Conservation (phyloP, 208 protist genomes). For the Trypanosoma boissoni region DNA sequence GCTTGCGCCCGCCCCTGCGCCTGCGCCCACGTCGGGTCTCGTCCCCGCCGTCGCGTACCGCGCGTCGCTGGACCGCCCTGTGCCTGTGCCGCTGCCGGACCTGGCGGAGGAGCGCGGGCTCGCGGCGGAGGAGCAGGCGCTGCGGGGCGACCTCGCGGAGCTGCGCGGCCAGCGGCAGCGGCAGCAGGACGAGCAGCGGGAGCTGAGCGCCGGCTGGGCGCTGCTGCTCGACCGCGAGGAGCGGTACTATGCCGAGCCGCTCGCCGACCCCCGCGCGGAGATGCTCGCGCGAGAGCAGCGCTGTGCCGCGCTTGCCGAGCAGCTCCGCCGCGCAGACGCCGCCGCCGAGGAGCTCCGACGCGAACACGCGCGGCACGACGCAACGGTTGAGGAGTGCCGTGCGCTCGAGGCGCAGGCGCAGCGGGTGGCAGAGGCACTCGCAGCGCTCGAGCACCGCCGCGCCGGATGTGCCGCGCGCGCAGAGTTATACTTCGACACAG, state of each 20-base stretch:
- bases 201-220: slow-evolving; percentile 59
- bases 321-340: slow-evolving; percentile 41
- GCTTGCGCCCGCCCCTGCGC: slow-evolving; percentile 2
- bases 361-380: slow-evolving; percentile 34
- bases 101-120: neutral
- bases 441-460: slow-evolving; percentile 44
- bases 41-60: slow-evolving; percentile 3
- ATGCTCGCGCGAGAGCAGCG: slow-evolving; percentile 48
- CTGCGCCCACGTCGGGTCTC: neutral
- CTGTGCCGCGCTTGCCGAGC: slow-evolving; percentile 38
- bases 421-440: slow-evolving; percentile 34
- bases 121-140: slow-evolving; percentile 42
- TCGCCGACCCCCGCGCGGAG: slow-evolving; percentile 39
- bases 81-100: no score
- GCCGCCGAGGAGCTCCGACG: slow-evolving; percentile 27
- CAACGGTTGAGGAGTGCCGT: slow-evolving; percentile 38
- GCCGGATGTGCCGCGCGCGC: slow-evolving; percentile 30
- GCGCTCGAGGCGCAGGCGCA: slow-evolving; percentile 37
- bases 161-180: slow-evolving; percentile 30
- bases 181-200: slow-evolving; percentile 54
- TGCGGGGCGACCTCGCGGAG: slow-evolving; percentile 42
- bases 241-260: slow-evolving; percentile 68
- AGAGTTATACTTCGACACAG: slow-evolving; percentile 67
- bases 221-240: slow-evolving; percentile 66
- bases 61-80: no score